phyloP scores from a whole-genome alignment of 2,329 filamentous ascomycete species.

The Fonsecaea nubica region DNA sequence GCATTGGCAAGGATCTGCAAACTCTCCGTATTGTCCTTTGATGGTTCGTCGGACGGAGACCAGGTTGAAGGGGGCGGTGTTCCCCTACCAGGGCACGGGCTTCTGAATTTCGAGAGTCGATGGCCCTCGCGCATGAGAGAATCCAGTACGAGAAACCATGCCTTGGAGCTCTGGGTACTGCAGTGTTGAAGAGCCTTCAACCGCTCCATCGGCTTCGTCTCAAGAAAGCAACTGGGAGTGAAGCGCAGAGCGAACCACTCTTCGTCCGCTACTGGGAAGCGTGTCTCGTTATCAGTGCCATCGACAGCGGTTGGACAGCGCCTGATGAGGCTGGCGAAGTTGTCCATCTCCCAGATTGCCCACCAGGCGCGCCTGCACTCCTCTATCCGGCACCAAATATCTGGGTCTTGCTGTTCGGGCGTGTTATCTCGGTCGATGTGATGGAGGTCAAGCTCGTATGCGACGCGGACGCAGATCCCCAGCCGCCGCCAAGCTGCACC shows the following conservation, averaged over 20 bases:
- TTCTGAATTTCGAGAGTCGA: conserved; percentile 36
- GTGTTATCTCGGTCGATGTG: conserved; percentile 29
- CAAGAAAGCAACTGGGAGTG: conserved; percentile 42
- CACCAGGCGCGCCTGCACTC: conserved; percentile 50
- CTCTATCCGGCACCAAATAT: conserved; percentile 42
- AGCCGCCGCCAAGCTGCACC: conserved; percentile 47
- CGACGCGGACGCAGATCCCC: conserved; percentile 41
- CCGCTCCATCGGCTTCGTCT: conserved; percentile 42
- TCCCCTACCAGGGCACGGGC: conserved; percentile 17
- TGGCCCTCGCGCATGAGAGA: conserved; percentile 49
- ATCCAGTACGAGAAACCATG: conserved; percentile 51
- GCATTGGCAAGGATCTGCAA: conserved; percentile 17
- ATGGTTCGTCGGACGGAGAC: neutral
- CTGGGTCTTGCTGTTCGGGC: conserved; percentile 11
- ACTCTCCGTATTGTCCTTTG: conserved; percentile 14
- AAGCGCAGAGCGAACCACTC: conserved; percentile 44
- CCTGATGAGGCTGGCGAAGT: conserved; percentile 49
- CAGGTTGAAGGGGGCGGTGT: conserved; percentile 5
- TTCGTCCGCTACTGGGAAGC: conserved; percentile 46
- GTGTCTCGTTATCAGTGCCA: conserved; percentile 45
- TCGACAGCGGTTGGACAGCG: conserved; percentile 47
- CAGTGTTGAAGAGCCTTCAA: conserved; percentile 44
- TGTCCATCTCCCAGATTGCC: conserved; percentile 53
- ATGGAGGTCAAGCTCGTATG: conserved; percentile 48
- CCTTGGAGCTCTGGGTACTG: conserved; percentile 45